These are phyloP conservation scores for Meredithiella fracta DNA, from an alignment of 2,329 filamentous ascomycete genomes.

Conservation along the genomic window DNA sequence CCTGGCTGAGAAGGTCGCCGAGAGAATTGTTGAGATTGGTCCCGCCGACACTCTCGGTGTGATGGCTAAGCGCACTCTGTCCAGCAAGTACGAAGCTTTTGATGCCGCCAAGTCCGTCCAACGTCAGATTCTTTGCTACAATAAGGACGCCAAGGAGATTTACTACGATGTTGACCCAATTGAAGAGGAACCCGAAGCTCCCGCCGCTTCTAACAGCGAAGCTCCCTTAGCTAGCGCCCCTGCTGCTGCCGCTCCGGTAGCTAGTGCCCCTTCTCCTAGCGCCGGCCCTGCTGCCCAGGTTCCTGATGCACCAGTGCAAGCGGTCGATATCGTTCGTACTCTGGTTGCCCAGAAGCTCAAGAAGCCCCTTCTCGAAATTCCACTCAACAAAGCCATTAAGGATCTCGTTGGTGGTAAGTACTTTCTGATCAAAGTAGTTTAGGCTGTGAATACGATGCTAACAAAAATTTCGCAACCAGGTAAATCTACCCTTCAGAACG, in stretches of 20 bases:
- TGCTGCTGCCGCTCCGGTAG: slow-evolving; percentile 37
- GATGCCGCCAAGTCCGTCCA: slow-evolving; percentile 93
- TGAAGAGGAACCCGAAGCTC: slow-evolving; percentile 67
- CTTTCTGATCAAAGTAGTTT: neutral
- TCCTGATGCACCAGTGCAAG: slow-evolving; percentile 70
- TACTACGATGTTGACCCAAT: slow-evolving; percentile 97
- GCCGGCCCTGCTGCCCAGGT: slow-evolving; percentile 77
- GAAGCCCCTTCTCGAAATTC: slow-evolving; percentile 77
- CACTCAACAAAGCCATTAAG: slow-evolving; percentile 92
- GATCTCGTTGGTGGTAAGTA: slow-evolving; percentile 85
- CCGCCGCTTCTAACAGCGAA: slow-evolving; percentile 31
- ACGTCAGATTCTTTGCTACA: slow-evolving; percentile 96
- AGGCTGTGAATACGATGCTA: neutral
- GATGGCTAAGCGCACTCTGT: slow-evolving; percentile 91
- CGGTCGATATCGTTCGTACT: slow-evolving; percentile 74
- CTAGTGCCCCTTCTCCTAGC: slow-evolving; percentile 46
- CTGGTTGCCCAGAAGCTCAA: slow-evolving; percentile 95
- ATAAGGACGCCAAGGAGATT: slow-evolving; percentile 98
- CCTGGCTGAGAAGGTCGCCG: slow-evolving; percentile 84
- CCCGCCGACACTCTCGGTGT: slow-evolving; percentile 91
- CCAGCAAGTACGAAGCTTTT: slow-evolving; percentile 96
- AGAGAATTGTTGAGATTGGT: slow-evolving; percentile 94
- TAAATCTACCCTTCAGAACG: slow-evolving; percentile 96
- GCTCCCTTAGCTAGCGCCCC: slow-evolving; percentile 37
- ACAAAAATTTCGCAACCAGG: slow-evolving; percentile 32